Percentiles rank a stretch among this genome's conserved stretches.
phyloP scores from a whole-genome alignment of 225 moss, liverwort and hornwort species.

The Marchantia polymorpha region DNA sequence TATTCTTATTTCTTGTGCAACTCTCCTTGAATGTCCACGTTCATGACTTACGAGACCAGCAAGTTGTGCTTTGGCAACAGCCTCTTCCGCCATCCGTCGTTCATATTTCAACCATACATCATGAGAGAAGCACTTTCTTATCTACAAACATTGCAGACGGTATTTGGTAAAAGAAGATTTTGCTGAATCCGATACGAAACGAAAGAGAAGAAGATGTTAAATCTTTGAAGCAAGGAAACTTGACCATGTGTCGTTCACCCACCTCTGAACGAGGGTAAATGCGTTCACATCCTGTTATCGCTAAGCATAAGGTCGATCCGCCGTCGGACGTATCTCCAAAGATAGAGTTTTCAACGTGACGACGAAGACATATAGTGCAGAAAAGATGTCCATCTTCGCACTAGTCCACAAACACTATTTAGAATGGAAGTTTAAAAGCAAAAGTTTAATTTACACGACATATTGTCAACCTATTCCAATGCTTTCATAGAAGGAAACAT shows the following conservation, averaged over 20 bases:
- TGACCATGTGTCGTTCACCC: not conserved
- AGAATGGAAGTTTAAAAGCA: no score
- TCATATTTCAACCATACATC: slow-evolving; percentile 66
- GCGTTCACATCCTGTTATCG: slow-evolving; percentile 48
- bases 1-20: no score
- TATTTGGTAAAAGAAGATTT: not conserved
- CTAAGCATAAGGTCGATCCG: slow-evolving; percentile 56
- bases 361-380: slow-evolving; percentile 60
- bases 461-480: no score
- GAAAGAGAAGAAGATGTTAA: no score
- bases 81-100: slow-evolving; percentile 74
- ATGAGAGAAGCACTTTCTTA: slow-evolving; percentile 62
- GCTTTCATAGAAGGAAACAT: no score
- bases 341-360: slow-evolving; percentile 64
- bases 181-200: not conserved
- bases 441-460: no score
- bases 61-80: slow-evolving; percentile 63
- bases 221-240: no score
- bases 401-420: slow-evolving; percentile 27
- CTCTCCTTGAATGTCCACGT: no score
- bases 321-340: slow-evolving; percentile 54
- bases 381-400: slow-evolving; percentile 82
- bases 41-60: slow-evolving; percentile 46
- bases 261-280: slow-evolving; percentile 76
- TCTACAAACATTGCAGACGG: slow-evolving; percentile 23